Percentiles rank a stretch among this genome's conserved stretches.
Conservation (phyloP, 1,284 basidiomycete species). For the Flammula alnicola region DNA sequence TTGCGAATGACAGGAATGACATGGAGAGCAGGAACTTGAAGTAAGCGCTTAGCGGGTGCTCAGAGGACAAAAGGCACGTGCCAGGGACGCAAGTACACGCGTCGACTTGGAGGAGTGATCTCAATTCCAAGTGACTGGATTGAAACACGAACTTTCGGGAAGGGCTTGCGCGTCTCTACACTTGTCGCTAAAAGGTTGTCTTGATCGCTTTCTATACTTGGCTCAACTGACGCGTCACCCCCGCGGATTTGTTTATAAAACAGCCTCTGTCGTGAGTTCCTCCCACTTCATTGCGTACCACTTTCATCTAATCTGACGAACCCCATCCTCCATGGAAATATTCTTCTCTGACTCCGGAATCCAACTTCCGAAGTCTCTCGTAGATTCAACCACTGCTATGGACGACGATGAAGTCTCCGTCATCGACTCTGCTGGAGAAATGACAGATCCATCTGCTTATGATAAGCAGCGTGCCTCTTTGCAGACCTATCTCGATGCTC, state of each 20-base stretch:
- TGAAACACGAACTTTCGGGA: too few relatives aligned
- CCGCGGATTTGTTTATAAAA: conserved; percentile 18
- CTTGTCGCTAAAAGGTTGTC: conserved; percentile 9
- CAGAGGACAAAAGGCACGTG: too few relatives aligned
- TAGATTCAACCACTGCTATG: conserved; percentile 36
- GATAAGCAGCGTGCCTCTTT: conserved; percentile 64
- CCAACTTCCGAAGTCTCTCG: conserved; percentile 16
- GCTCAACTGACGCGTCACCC: conserved; percentile 34
- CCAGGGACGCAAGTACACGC: conserved; percentile 17
- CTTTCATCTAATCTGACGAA: neutral
- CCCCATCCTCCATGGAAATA: conserved; percentile 9
- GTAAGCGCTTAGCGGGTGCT: conserved; percentile 1
- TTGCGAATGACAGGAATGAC: conserved; percentile 23
- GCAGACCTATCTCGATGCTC: conserved; percentile 63
- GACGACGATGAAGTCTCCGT: conserved; percentile 57
- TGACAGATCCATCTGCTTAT: conserved; percentile 34
- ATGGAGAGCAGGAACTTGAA: conserved; percentile 5
- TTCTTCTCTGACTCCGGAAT: conserved; percentile 15
- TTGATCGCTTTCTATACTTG: conserved; percentile 16
- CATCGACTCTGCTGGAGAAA: conserved; percentile 46
- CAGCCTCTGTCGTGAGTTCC: conserved; percentile 14
- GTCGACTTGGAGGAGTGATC: conserved; percentile 4
- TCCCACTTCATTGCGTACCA: conserved; percentile 8
- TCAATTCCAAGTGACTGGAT: too few relatives aligned
- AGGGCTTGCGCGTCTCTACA: conserved; percentile 26